These are phyloP conservation scores for Amanita polypyramis DNA, from an alignment of 768 basidiomycete species.

Conservation along the genomic window DNA sequence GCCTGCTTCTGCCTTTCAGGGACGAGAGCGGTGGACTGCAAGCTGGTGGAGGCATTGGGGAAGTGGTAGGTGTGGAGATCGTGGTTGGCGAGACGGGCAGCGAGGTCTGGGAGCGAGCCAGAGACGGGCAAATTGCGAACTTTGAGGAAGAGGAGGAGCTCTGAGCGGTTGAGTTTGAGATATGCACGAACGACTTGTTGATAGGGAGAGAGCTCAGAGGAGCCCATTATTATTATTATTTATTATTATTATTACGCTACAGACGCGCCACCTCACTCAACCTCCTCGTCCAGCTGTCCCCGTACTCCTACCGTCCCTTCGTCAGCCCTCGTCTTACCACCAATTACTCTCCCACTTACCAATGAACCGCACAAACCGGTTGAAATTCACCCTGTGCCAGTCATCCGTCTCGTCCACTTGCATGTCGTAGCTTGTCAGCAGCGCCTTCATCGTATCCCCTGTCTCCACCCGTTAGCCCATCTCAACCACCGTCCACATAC, in stretches of 20 bases:
- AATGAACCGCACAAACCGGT: constrained; percentile 36
- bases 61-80: constrained; percentile 70
- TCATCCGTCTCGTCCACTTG: constrained; percentile 22
- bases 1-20: constrained; percentile 18
- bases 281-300: background rate
- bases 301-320: background rate
- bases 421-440: constrained; percentile 43
- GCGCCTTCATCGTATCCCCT: constrained; percentile 30
- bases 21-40: constrained; percentile 16
- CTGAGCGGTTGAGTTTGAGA: constrained; percentile 50
- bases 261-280: background rate
- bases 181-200: constrained; percentile 59
- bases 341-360: background rate
- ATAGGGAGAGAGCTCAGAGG: constrained; percentile 24
- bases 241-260: no score
- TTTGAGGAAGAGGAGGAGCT: constrained; percentile 68
- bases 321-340: background rate
- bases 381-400: constrained; percentile 32
- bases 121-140: constrained; percentile 57
- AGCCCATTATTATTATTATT: constrained; percentile 11
- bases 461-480: background rate
- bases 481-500: background rate
- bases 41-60: constrained; percentile 22
- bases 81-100: constrained; percentile 61
- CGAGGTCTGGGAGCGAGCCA: constrained; percentile 55